Evolutionary conservation across 1,139 yeast genomes (phyloP).

Genomic region (Saccharomyces uvarum): DNA sequence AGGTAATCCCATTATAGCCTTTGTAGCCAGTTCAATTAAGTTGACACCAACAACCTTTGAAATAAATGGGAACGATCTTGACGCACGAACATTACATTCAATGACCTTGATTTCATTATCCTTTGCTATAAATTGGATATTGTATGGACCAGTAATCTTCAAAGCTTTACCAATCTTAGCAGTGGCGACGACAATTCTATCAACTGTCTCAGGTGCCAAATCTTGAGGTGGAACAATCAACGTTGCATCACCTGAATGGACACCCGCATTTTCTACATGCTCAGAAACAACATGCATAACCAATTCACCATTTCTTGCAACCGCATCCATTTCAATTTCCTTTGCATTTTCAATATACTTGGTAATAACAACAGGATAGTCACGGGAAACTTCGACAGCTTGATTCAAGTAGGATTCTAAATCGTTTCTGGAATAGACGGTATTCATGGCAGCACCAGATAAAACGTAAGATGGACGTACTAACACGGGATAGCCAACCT

Average conservation of each 20-base stretch:
- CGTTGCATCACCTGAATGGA: slow-evolving; percentile 98
- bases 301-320: slow-evolving; percentile 89
- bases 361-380: slow-evolving; percentile 95
- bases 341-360: slow-evolving; percentile 95
- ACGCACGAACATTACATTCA: slow-evolving; percentile 97
- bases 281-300: slow-evolving; percentile 97
- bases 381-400: slow-evolving; percentile 96
- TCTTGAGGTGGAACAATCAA: slow-evolving; percentile 96
- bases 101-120: slow-evolving; percentile 91
- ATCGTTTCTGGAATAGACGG: slow-evolving; percentile 85
- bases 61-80: slow-evolving; percentile 97
- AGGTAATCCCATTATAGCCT: slow-evolving; percentile 88
- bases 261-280: slow-evolving; percentile 99
- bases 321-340: slow-evolving; percentile 99
- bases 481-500: slow-evolving; percentile 88
- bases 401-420: slow-evolving; percentile 81
- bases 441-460: slow-evolving; percentile 99
- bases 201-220: slow-evolving; percentile 83
- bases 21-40: slow-evolving; percentile 94
- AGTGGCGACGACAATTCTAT: slow-evolving; percentile 87
- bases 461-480: slow-evolving; percentile 97
- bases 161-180: slow-evolving; percentile 94
- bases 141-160: slow-evolving; percentile 96
- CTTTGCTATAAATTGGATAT: slow-evolving; percentile 91
- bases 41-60: slow-evolving; percentile 97